Evolutionary conservation across 306 rosid genomes (phyloP).

Genomic region (Canavalia ensiformis): DNA sequence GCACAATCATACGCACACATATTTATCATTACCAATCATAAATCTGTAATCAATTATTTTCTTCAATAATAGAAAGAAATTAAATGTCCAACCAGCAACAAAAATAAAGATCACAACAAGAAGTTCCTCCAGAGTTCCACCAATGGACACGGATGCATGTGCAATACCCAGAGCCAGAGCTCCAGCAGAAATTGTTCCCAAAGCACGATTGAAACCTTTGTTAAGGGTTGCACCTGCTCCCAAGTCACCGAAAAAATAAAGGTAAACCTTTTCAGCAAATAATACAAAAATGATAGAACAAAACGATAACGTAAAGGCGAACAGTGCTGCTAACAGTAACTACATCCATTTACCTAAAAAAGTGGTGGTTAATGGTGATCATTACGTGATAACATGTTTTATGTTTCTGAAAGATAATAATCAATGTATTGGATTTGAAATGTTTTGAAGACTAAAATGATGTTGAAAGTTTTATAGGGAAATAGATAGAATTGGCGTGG

Average conservation of each 20-base stretch:
- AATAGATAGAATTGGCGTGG: too few species aligned
- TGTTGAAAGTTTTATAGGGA: too few species aligned
- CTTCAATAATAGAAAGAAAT: constrained; percentile 1
- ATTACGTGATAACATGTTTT: too few species aligned
- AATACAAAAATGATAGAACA: background rate
- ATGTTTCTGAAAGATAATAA: too few species aligned
- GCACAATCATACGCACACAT: background rate
- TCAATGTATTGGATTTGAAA: too few species aligned
- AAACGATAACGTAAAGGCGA: background rate
- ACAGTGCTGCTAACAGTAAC: too few species aligned
- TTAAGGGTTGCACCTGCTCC: constrained; percentile 74
- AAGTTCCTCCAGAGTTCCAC: constrained; percentile 60
- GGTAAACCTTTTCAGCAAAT: background rate
- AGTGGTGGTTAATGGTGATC: too few species aligned
- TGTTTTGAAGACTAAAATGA: too few species aligned
- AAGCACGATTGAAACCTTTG: constrained; percentile 82
- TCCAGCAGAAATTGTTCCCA: constrained; percentile 83
- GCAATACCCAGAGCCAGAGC: constrained; percentile 73
- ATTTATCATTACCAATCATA: background rate
- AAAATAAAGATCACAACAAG: constrained; percentile 61
- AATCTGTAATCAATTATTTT: background rate
- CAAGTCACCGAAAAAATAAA: background rate
- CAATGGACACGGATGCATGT: constrained; percentile 49
- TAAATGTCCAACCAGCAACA: constrained; percentile 65
- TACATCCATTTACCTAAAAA: too few species aligned